phyloP scores from a whole-genome alignment of 2,329 filamentous ascomycete genomes.

The Calonectria pteridis region DNA sequence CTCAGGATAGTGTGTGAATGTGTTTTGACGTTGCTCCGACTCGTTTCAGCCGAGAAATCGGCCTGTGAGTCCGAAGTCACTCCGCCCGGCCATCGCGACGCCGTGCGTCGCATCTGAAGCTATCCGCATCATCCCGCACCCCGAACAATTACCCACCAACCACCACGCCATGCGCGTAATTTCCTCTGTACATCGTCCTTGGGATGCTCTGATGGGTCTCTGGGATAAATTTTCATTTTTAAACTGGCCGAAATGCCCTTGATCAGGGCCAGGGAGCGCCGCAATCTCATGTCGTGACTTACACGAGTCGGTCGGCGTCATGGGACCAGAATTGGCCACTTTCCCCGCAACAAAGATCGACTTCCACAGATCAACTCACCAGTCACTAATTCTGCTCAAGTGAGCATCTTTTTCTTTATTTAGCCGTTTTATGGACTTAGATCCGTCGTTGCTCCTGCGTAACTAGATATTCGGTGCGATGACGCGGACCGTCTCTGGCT shows the following conservation, averaged over 20 bases:
- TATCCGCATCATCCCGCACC: slow-evolving; percentile 47
- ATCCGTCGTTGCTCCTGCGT: background rate
- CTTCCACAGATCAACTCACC: background rate
- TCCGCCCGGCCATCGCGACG: slow-evolving; percentile 35
- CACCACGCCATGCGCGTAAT: slow-evolving; percentile 26
- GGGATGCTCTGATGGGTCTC: slow-evolving; percentile 8
- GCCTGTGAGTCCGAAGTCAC: slow-evolving; percentile 45
- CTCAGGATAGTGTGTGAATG: slow-evolving; percentile 28
- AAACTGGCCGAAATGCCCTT: slow-evolving; percentile 10
- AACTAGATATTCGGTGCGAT: slow-evolving; percentile 2
- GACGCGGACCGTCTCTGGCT: background rate
- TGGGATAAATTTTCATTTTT: slow-evolving; percentile 35
- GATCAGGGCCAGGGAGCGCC: slow-evolving; percentile 6
- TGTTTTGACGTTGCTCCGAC: slow-evolving; percentile 28
- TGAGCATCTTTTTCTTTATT: background rate
- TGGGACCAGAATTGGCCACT: slow-evolving; percentile 21
- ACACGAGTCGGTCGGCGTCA: slow-evolving; percentile 44
- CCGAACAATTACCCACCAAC: slow-evolving; percentile 36
- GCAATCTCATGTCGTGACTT: slow-evolving; percentile 40
- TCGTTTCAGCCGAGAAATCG: slow-evolving; percentile 23
- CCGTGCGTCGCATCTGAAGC: slow-evolving; percentile 47
- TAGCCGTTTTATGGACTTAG: background rate
- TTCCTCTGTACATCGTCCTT: background rate
- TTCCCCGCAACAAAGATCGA: slow-evolving; percentile 3
- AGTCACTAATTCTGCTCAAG: background rate